Conservation (phyloP, 495 filamentous ascomycete species). For the Hypoxylon subgilvum region DNA sequence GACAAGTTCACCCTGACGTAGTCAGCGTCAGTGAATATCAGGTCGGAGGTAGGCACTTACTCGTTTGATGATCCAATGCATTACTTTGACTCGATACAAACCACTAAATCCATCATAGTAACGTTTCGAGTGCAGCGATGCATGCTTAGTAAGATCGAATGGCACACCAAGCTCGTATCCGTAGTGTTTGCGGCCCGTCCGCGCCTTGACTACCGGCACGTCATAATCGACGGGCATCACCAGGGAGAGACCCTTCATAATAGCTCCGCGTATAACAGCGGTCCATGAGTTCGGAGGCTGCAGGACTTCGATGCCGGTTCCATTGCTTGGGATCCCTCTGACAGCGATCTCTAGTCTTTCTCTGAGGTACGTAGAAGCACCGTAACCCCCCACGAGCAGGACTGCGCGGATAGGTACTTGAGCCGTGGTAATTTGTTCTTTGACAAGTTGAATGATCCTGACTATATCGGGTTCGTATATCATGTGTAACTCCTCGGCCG, state of each 20-base stretch:
- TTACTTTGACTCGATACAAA: slow-evolving; percentile 34
- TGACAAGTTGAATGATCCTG: slow-evolving; percentile 64
- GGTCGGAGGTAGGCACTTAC: background rate
- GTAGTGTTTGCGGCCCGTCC: slow-evolving; percentile 60
- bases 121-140: background rate
- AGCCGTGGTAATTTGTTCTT: slow-evolving; percentile 60
- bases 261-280: slow-evolving; percentile 52
- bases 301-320: slow-evolving; percentile 55
- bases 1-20: slow-evolving; percentile 34
- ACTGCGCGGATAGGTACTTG: slow-evolving; percentile 58
- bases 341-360: slow-evolving; percentile 56
- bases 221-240: slow-evolving; percentile 44
- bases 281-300: slow-evolving; percentile 68
- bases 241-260: slow-evolving; percentile 52
- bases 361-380: slow-evolving; percentile 70
- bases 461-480: slow-evolving; percentile 65
- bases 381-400: slow-evolving; percentile 75
- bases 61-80: slow-evolving; percentile 44
- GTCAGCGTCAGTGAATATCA: background rate
- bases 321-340: slow-evolving; percentile 1
- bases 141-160: slow-evolving; percentile 36
- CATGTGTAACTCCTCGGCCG: slow-evolving; percentile 47
- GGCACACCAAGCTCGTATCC: slow-evolving; percentile 40
- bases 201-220: slow-evolving; percentile 48
- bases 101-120: slow-evolving; percentile 24